phyloP scores from a whole-genome alignment of 2,329 filamentous ascomycete genomes.

The Diaporthe citri region DNA sequence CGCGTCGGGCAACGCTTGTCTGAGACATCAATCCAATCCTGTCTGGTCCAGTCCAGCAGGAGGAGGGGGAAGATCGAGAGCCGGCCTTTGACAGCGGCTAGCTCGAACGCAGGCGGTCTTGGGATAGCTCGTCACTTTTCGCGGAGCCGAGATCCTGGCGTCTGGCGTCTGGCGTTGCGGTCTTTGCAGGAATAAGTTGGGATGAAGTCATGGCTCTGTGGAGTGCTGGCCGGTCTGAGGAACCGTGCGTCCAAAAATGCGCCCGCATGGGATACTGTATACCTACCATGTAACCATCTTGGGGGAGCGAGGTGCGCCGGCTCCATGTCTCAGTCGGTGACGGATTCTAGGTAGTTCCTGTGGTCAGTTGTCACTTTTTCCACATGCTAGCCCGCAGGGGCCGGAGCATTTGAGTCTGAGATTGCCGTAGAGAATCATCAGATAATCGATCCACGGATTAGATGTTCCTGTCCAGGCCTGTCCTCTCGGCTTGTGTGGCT shows the following conservation, averaged over 20 bases:
- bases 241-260: slow-evolving; percentile 17
- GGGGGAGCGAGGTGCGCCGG: slow-evolving; percentile 7
- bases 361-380: slow-evolving; percentile 12
- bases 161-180: slow-evolving; percentile 22
- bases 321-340: slow-evolving; percentile 15
- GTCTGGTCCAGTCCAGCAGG: background rate
- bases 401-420: slow-evolving; percentile 1
- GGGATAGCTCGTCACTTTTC: slow-evolving; percentile 10
- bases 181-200: slow-evolving; percentile 17
- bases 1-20: slow-evolving; percentile 34
- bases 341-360: background rate
- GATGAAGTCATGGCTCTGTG: slow-evolving; percentile 30
- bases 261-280: slow-evolving; percentile 12
- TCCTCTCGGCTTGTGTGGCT: background rate
- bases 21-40: slow-evolving; percentile 33
- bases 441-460: slow-evolving; percentile 5
- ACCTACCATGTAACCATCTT: slow-evolving; percentile 13
- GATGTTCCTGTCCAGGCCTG: background rate
- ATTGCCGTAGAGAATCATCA: slow-evolving; percentile 6
- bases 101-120: background rate
- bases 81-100: slow-evolving; percentile 19
- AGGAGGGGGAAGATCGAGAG: background rate
- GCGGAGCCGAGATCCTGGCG: slow-evolving; percentile 27
- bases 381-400: slow-evolving; percentile 3
- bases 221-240: slow-evolving; percentile 6